Conservation (phyloP, 208 protist genomes). For the Trichomonas vaginalis region DNA sequence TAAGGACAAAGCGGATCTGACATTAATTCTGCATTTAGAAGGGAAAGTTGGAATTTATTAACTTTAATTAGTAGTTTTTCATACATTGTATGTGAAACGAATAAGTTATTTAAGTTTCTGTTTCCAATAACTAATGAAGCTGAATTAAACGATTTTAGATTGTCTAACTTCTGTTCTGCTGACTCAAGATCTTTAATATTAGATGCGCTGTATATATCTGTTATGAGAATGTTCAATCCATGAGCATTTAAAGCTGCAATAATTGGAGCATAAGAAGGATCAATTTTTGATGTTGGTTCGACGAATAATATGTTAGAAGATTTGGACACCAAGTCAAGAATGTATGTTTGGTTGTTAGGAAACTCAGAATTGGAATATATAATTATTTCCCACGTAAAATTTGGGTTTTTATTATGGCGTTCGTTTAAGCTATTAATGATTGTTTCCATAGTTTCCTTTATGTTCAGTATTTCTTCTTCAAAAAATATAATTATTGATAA, state of each 20-base stretch:
- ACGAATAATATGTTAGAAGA: neutral
- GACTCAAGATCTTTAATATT: neutral
- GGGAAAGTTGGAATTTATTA: neutral
- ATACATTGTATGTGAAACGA: neutral
- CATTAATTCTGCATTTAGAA: neutral
- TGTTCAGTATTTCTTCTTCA: neutral
- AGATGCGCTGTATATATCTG: neutral
- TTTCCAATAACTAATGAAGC: neutral
- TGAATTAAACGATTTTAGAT: neutral
- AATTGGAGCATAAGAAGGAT: neutral
- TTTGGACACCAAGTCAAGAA: neutral
- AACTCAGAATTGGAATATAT: neutral
- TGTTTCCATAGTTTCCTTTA: neutral
- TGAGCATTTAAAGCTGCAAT: neutral
- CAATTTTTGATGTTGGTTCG: neutral
- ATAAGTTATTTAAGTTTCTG: neutral
- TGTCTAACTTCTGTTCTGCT: neutral
- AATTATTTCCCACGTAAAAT: neutral
- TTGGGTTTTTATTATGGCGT: neutral
- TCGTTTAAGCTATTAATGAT: neutral
- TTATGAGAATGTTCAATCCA: neutral
- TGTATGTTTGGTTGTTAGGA: neutral
- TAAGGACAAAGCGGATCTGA: neutral
- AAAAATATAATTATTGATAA: neutral
- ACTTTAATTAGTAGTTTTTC: neutral